A percentile compares a stretch with the other conserved stretches of the same genome.
Evolutionary conservation across 129 eudicot genomes (phyloP).

Genomic region (Erigeron canadensis): DNA sequence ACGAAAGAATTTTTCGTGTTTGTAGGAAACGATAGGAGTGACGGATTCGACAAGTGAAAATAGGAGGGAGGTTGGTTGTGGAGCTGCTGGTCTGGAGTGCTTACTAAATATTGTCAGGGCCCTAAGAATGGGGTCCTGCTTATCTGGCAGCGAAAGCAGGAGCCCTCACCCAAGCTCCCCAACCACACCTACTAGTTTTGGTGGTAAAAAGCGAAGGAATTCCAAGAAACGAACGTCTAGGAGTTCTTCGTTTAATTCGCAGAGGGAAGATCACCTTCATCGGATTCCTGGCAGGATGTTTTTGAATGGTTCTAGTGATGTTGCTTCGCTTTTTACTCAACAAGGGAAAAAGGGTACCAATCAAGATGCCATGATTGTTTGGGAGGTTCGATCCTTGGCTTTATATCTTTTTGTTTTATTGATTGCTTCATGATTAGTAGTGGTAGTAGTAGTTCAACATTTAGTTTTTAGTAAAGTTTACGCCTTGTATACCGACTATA

Average conservation of each 20-base stretch:
- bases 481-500: neutral
- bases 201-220: slow-evolving; percentile 46
- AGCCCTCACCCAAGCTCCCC: slow-evolving; percentile 80
- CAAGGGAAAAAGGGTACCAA: slow-evolving; percentile 98
- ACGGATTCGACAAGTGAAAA: slow-evolving; percentile 71
- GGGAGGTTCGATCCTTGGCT: slow-evolving; percentile 73
- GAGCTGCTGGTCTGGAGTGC: slow-evolving; percentile 90
- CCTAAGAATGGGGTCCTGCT: slow-evolving; percentile 99
- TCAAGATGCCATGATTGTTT: slow-evolving; percentile 99
- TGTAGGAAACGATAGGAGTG: slow-evolving; percentile 33
- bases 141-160: slow-evolving; percentile 80
- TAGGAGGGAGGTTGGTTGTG: slow-evolving; percentile 67
- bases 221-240: slow-evolving; percentile 54
- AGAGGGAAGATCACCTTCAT: slow-evolving; percentile 70
- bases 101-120: slow-evolving; percentile 77
- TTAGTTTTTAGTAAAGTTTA: neutral
- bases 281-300: slow-evolving; percentile 74
- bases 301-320: slow-evolving; percentile 74
- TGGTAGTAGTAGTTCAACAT: neutral
- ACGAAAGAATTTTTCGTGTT: slow-evolving; percentile 29
- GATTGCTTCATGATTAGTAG: neutral
- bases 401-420: neutral
- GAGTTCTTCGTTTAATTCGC: slow-evolving; percentile 65
- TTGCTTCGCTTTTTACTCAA: slow-evolving; percentile 79
- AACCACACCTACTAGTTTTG: slow-evolving; percentile 25